phyloP scores from a whole-genome alignment of 805 yeast genomes.

The Groenewaldozyma salmanticensis region DNA sequence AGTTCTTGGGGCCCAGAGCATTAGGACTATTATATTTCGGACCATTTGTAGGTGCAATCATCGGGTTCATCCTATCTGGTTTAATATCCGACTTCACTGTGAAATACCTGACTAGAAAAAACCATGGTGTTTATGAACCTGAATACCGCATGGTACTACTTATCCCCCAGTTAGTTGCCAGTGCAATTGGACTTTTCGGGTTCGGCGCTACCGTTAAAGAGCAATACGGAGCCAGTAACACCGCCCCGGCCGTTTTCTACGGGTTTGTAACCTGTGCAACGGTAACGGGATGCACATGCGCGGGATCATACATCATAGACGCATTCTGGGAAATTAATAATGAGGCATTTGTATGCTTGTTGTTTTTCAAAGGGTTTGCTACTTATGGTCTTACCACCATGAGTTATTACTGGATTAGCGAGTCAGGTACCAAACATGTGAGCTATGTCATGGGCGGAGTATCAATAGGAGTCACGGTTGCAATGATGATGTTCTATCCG shows the following conservation, averaged over 20 bases:
- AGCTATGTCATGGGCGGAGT: not conserved
- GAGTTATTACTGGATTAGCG: not conserved
- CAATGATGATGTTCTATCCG: not conserved
- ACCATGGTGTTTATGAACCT: constrained; percentile 44
- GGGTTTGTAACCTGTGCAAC: not conserved
- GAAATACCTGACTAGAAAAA: constrained; percentile 37
- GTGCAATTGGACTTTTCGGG: not conserved
- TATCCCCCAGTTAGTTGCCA: not conserved
- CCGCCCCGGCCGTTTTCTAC: not conserved
- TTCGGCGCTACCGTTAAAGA: not conserved
- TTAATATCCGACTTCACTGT: constrained; percentile 43
- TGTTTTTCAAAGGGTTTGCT: not conserved
- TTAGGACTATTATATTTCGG: constrained; percentile 45
- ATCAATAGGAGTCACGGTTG: not conserved
- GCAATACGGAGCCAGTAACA: not conserved
- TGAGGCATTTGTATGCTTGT: not conserved
- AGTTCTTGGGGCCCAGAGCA: constrained; percentile 38
- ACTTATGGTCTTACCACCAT: not conserved
- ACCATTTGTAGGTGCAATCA: constrained; percentile 39
- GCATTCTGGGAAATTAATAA: not conserved
- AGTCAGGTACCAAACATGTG: not conserved
- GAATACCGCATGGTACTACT: constrained; percentile 34
- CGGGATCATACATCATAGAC: not conserved
- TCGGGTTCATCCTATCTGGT: constrained; percentile 40
- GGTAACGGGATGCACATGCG: not conserved